These are phyloP conservation scores for Penicillium lividum DNA, from an alignment of 495 filamentous ascomycete genomes.

Conservation along the genomic window DNA sequence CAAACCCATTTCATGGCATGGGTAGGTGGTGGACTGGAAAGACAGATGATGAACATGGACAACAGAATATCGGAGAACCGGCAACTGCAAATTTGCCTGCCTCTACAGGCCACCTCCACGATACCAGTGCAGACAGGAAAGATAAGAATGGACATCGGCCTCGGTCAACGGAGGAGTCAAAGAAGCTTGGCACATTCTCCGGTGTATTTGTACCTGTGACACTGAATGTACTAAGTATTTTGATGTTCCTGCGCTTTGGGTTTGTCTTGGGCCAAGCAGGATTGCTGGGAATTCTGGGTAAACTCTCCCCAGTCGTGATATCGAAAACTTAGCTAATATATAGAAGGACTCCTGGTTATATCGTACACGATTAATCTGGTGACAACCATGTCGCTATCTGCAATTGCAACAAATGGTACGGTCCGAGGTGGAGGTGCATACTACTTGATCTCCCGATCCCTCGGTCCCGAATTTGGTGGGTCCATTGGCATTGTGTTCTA, in stretches of 20 bases:
- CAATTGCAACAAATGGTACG: conserved; percentile 87
- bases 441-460: conserved; percentile 82
- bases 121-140: conserved; percentile 34
- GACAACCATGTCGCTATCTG: conserved; percentile 82
- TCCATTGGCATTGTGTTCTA: conserved; percentile 91
- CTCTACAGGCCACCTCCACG: conserved; percentile 30
- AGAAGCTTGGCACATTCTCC: conserved; percentile 72
- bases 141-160: conserved; percentile 41
- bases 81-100: conserved; percentile 14
- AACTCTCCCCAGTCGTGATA: conserved; percentile 8
- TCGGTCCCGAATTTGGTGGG: conserved; percentile 90
- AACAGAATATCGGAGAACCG: conserved; percentile 9
- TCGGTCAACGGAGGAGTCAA: conserved; percentile 50
- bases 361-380: conserved; percentile 79
- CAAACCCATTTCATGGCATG: conserved; percentile 27
- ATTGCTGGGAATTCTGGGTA: conserved; percentile 78
- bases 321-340: conserved; percentile 14
- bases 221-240: conserved; percentile 86
- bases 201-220: conserved; percentile 86
- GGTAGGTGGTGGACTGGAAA: conserved; percentile 32
- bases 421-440: conserved; percentile 88
- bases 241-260: conserved; percentile 87
- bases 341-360: conserved; percentile 64
- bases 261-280: conserved; percentile 79
- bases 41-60: background rate